phyloP scores from a whole-genome alignment of 176 grass and related monocot species.

The Zoysia japonica region DNA sequence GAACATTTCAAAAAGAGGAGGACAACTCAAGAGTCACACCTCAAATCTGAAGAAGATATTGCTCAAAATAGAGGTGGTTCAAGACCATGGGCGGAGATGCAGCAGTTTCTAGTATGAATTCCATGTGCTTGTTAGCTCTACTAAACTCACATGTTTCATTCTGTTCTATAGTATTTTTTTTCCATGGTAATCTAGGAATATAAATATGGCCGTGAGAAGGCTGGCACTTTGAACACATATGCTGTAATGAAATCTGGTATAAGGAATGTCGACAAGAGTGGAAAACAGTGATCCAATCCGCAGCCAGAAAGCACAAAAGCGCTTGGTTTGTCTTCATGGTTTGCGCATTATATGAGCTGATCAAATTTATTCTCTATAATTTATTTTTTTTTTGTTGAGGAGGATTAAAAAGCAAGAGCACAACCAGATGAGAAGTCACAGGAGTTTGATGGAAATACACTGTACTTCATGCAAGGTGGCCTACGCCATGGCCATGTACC shows the following conservation, averaged over 20 bases:
- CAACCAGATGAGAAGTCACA: neutral
- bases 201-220: conserved; percentile 18
- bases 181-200: neutral
- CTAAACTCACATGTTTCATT: too few species aligned
- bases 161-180: too few species aligned
- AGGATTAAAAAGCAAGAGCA: neutral
- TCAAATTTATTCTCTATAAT: neutral
- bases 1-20: too few species aligned
- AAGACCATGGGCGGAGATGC: too few species aligned
- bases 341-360: neutral
- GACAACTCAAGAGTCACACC: too few species aligned
- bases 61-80: too few species aligned
- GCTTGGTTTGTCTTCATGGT: neutral
- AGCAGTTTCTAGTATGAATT: too few species aligned
- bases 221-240: conserved; percentile 13
- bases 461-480: conserved; percentile 9
- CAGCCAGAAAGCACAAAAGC: neutral
- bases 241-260: conserved; percentile 19
- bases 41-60: too few species aligned
- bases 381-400: neutral
- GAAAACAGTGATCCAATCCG: neutral
- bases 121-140: too few species aligned
- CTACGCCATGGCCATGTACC: neutral
- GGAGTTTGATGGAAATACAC: neutral
- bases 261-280: neutral